Evolutionary conservation across 73 alveolate genomes (phyloP).

Genomic region (Uronychia binucleata): DNA sequence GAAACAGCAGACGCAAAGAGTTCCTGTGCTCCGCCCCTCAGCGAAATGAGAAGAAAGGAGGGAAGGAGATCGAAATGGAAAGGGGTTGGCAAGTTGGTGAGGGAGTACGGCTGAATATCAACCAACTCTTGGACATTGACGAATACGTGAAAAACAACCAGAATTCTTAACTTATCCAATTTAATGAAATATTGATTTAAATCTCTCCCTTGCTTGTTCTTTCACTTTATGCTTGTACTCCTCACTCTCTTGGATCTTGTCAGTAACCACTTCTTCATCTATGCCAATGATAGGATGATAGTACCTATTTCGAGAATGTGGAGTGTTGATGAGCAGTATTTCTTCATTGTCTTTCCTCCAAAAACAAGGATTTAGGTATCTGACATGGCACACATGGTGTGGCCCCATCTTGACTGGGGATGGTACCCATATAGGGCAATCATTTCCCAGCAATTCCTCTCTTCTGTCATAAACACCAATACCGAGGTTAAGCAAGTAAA

Average conservation of each 20-base stretch:
- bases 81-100: not conserved
- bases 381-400: not conserved
- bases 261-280: not conserved
- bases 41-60: not conserved
- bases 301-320: slow-evolving; percentile 1
- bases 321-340: slow-evolving; percentile 8
- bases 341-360: slow-evolving; percentile 26
- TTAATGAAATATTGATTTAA: not conserved
- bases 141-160: not conserved
- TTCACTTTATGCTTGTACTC: not conserved
- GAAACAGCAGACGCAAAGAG: not conserved
- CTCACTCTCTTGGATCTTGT: not conserved
- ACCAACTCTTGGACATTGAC: not conserved
- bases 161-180: too few species aligned
- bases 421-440: slow-evolving; percentile 46
- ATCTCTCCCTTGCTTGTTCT: not conserved
- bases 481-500: slow-evolving; percentile 21
- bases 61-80: not conserved
- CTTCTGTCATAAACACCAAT: not conserved
- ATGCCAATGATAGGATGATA: not conserved
- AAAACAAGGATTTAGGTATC: slow-evolving; percentile 1
- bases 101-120: too few species aligned
- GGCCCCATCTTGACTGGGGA: slow-evolving; percentile 57
- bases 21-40: not conserved
- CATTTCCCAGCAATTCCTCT: slow-evolving; percentile 23